Percentiles rank a stretch among this genome's conserved stretches.
These are phyloP conservation scores for Sutorius eximius DNA, from an alignment of 1,284 basidiomycete genomes.

Conservation along the genomic window DNA sequence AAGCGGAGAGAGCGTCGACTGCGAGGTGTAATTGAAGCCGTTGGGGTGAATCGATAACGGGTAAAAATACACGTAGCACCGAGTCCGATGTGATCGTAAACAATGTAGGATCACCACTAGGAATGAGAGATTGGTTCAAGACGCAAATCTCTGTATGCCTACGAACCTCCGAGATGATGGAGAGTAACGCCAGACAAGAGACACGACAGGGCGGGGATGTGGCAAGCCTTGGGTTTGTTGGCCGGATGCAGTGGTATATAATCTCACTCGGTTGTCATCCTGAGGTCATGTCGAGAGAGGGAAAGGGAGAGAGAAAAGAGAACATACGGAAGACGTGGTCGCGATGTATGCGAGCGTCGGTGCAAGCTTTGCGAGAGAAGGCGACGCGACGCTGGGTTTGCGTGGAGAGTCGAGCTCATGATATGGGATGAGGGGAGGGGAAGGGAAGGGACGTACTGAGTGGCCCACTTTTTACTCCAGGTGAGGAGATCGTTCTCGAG, in stretches of 20 bases:
- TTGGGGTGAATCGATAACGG: slow-evolving; percentile 84
- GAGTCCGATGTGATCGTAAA: slow-evolving; percentile 78
- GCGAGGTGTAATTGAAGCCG: slow-evolving; percentile 83
- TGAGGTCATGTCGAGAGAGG: slow-evolving; percentile 31
- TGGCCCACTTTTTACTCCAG: slow-evolving; percentile 75
- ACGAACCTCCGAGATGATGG: slow-evolving; percentile 64
- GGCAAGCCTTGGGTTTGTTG: slow-evolving; percentile 62
- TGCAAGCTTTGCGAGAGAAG: slow-evolving; percentile 59
- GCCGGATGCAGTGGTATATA: slow-evolving; percentile 73
- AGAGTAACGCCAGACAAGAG: slow-evolving; percentile 69
- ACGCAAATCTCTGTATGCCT: neutral
- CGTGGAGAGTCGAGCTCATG: slow-evolving; percentile 12
- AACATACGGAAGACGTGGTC: slow-evolving; percentile 55
- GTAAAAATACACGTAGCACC: slow-evolving; percentile 79
- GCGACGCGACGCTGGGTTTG: slow-evolving; percentile 44
- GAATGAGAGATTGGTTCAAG: slow-evolving; percentile 12
- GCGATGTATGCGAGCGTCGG: slow-evolving; percentile 77
- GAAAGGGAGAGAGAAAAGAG: slow-evolving; percentile 5
- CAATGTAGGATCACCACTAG: slow-evolving; percentile 72
- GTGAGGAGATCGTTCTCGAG: slow-evolving; percentile 77
- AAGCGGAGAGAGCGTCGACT: slow-evolving; percentile 61
- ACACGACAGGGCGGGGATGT: slow-evolving; percentile 64
- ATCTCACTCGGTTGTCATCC: slow-evolving; percentile 57
- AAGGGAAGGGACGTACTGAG: slow-evolving; percentile 45
- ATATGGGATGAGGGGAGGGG: neutral